phyloP scores from a whole-genome alignment of 2,329 filamentous ascomycete genomes.

The Aspergillus sergii region DNA sequence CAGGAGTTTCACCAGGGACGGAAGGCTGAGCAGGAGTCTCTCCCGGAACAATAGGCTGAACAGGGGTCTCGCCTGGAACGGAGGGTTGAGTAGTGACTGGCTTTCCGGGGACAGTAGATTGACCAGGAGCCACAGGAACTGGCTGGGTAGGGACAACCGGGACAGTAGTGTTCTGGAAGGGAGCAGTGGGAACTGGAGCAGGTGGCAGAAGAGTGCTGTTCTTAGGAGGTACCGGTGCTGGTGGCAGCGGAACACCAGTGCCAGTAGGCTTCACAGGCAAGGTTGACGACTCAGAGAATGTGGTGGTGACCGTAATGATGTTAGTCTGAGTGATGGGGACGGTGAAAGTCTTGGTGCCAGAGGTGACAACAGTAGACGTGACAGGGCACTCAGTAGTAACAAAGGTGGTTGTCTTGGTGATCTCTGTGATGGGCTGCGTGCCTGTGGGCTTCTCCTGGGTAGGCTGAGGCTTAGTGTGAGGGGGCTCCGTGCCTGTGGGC shows the following conservation, averaged over 20 bases:
- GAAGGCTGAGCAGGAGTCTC: constrained; percentile 8
- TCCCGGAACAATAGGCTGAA: not conserved
- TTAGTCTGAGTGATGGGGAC: constrained; percentile 36
- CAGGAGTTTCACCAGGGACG: not conserved
- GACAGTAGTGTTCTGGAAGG: constrained; percentile 22
- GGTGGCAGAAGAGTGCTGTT: constrained; percentile 13
- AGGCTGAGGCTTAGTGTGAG: not conserved
- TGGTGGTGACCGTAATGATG: constrained; percentile 34
- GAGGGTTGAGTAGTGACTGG: not conserved
- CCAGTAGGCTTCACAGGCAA: constrained; percentile 15
- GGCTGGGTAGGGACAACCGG: constrained; percentile 17
- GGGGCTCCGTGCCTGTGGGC: not conserved
- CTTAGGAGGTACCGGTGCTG: not conserved
- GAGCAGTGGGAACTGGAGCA: constrained; percentile 9
- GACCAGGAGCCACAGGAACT: constrained; percentile 12
- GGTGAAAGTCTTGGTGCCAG: constrained; percentile 30
- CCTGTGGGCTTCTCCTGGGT: not conserved
- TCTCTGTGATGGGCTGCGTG: constrained; percentile 15
- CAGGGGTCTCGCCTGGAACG: constrained; percentile 7
- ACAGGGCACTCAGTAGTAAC: constrained; percentile 40
- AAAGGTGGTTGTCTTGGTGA: constrained; percentile 36
- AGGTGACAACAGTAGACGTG: constrained; percentile 31
- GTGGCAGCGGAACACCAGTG: constrained; percentile 15
- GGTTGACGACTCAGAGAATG: constrained; percentile 26
- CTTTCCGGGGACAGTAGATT: not conserved